phyloP scores from a whole-genome alignment of 164 flowering plant genomes.

The Annona squamosa region DNA sequence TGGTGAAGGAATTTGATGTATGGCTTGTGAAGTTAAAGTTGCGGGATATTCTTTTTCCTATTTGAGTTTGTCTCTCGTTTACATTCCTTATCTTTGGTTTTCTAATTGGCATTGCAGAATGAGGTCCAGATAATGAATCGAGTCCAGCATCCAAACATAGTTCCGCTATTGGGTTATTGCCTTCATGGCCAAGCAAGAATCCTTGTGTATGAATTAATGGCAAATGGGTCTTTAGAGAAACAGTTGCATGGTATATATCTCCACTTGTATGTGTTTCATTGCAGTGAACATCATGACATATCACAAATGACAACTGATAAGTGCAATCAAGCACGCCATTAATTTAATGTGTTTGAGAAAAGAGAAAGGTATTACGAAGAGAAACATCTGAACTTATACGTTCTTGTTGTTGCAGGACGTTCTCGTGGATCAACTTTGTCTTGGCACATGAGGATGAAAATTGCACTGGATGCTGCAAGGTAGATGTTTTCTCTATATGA shows the following conservation, averaged over 20 bases:
- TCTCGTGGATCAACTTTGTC: constrained; percentile 64
- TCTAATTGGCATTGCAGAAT: constrained; percentile 47
- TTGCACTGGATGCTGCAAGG: constrained; percentile 95
- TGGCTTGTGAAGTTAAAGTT: background rate
- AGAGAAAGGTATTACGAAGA: background rate
- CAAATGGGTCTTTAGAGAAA: constrained; percentile 73
- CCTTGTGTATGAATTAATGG: constrained; percentile 86
- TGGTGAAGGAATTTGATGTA: constrained; percentile 75
- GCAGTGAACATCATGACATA: no score
- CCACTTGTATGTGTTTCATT: no score
- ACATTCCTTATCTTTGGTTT: constrained; percentile 1
- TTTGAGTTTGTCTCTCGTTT: background rate
- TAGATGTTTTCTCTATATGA: constrained; percentile 10
- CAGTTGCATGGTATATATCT: constrained; percentile 70
- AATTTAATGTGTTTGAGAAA: background rate
- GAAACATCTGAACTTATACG: background rate
- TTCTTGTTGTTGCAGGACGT: constrained; percentile 42
- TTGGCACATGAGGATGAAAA: constrained; percentile 86
- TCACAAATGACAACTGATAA: no score
- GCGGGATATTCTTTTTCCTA: background rate
- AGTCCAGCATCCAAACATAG: constrained; percentile 70
- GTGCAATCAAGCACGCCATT: no score
- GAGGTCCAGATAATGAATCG: constrained; percentile 66
- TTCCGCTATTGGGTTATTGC: constrained; percentile 65
- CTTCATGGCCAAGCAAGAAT: constrained; percentile 51